These are phyloP conservation scores for Sphaerostilbella broomeana DNA, from an alignment of 2,329 filamentous ascomycete species.

Conservation along the genomic window DNA sequence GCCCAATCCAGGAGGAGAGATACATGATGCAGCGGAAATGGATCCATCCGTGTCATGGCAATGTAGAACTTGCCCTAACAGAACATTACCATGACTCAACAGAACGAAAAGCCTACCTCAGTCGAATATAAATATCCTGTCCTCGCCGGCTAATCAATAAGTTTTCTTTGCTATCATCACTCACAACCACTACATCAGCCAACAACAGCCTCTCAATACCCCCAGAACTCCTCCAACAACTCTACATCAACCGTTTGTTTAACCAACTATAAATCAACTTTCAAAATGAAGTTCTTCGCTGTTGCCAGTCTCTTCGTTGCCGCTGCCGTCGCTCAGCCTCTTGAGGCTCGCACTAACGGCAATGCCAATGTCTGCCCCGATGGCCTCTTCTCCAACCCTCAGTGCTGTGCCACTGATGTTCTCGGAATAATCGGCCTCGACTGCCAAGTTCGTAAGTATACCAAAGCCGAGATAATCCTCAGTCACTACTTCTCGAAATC, in stretches of 20 bases:
- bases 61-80: not conserved
- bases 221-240: conserved; percentile 3
- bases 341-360: not conserved
- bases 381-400: conserved; percentile 11
- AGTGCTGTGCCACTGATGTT: conserved; percentile 12
- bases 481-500: not conserved
- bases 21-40: not conserved
- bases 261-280: not conserved
- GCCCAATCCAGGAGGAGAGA: not conserved
- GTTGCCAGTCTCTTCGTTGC: conserved; percentile 14
- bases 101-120: not conserved
- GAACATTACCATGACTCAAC: not conserved
- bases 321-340: conserved; percentile 12
- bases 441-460: conserved; percentile 13
- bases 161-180: not conserved
- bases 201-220: not conserved
- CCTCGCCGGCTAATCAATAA: not conserved
- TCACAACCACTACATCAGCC: not conserved
- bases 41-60: not conserved
- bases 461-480: not conserved
- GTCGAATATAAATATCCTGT: conserved; percentile 2
- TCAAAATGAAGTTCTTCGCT: conserved; percentile 18
- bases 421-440: conserved; percentile 10
- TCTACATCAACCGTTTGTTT: not conserved
- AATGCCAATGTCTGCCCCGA: not conserved